Conservation (phyloP, 176 grass and related monocot genomes). For the Oryza rufipogon region DNA sequence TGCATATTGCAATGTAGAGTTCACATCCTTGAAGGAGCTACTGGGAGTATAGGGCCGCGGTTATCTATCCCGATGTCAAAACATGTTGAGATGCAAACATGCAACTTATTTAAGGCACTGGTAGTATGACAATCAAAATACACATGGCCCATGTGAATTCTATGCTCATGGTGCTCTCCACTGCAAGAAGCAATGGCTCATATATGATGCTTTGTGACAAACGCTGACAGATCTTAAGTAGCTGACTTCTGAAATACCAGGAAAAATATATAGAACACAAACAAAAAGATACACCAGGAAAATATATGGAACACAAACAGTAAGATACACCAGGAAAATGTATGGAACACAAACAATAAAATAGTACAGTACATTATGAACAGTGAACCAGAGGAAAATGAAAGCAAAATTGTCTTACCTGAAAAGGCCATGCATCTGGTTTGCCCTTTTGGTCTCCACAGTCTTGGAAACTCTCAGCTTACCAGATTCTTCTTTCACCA, state of each 20-base stretch:
- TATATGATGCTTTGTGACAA: conserved; percentile 7
- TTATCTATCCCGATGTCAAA: neutral
- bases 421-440: conserved; percentile 98
- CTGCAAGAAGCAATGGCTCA: conserved; percentile 2
- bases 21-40: no score
- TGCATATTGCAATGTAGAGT: no score
- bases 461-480: conserved; percentile 69
- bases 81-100: neutral
- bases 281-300: no score
- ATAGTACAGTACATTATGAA: neutral
- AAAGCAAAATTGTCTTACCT: conserved; percentile 58
- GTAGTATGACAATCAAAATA: conserved; percentile 16
- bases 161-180: conserved; percentile 9
- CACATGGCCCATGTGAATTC: neutral
- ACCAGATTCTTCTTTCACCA: conserved; percentile 80
- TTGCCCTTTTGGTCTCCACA: conserved; percentile 76
- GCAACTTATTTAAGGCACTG: conserved; percentile 19
- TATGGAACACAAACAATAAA: conserved; percentile 7
- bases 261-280: neutral
- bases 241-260: conserved; percentile 4
- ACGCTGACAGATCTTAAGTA: neutral
- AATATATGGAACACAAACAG: neutral
- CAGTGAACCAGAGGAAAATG: neutral
- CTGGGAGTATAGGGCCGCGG: no score
- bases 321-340: neutral